A percentile compares a stretch with the other conserved stretches of the same genome.
Conservation (phyloP, 306 rosid genomes). For the Psophocarpus tetragonolobus region DNA sequence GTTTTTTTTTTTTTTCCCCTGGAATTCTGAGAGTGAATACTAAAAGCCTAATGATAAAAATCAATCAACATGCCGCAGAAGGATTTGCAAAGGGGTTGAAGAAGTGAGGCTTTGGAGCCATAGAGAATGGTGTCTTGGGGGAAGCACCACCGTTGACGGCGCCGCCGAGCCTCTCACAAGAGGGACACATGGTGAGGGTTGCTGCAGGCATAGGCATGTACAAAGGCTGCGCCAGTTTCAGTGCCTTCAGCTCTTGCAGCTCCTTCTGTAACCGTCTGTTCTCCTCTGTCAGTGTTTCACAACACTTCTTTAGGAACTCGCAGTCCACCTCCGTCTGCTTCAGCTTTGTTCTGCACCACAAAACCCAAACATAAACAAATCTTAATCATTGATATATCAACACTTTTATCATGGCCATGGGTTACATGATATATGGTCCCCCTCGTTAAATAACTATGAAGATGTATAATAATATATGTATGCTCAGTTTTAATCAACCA, state of each 20-base stretch:
- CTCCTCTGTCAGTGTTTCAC: slow-evolving; percentile 88
- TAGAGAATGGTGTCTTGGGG: slow-evolving; percentile 62
- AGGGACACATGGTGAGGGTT: slow-evolving; percentile 86
- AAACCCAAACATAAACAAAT: not conserved
- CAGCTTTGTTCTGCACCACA: slow-evolving; percentile 75
- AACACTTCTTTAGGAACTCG: slow-evolving; percentile 89
- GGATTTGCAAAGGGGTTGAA: slow-evolving; percentile 81
- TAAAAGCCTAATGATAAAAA: slow-evolving; percentile 6
- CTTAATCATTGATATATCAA: not conserved
- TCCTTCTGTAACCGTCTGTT: slow-evolving; percentile 85
- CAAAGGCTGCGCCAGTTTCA: slow-evolving; percentile 67
- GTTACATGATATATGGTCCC: not conserved
- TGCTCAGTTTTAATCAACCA: not conserved
- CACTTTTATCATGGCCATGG: not conserved
- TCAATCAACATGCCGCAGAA: slow-evolving; percentile 84
- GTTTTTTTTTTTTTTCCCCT: not conserved
- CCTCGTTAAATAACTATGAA: not conserved
- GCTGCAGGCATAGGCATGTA: slow-evolving; percentile 97
- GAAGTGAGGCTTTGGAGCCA: slow-evolving; percentile 78
- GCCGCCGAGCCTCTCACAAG: slow-evolving; percentile 72
- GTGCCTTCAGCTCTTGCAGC: slow-evolving; percentile 78
- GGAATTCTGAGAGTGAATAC: not conserved
- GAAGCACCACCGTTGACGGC: slow-evolving; percentile 38
- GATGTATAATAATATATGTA: not conserved
- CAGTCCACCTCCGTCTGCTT: slow-evolving; percentile 96